Percentiles rank a stretch among this genome's conserved stretches.
These are phyloP conservation scores for Chrysochromulina tobinii DNA, from an alignment of 78 protist genomes.

Conservation along the genomic window DNA sequence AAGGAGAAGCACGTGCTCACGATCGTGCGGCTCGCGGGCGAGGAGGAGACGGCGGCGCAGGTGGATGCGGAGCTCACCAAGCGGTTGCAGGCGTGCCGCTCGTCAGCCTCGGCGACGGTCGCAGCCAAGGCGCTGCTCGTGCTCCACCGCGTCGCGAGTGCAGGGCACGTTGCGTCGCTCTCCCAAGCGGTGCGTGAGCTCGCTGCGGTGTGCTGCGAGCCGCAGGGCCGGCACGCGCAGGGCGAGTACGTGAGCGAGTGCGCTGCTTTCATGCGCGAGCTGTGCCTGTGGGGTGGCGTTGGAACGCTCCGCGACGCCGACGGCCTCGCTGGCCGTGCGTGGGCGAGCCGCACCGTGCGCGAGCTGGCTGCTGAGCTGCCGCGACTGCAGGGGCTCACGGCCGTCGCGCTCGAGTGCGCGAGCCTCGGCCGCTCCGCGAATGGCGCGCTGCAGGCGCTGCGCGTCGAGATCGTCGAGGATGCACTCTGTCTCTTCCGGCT, in stretches of 20 bases:
- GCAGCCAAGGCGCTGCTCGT: neutral
- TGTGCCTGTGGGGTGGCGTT: neutral
- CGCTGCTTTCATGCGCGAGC: neutral
- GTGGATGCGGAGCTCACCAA: neutral
- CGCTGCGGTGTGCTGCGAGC: no score
- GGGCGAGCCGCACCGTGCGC: neutral
- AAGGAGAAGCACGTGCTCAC: constrained; percentile 5
- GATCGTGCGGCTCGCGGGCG: neutral
- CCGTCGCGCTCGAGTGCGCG: no score
- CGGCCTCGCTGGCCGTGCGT: neutral
- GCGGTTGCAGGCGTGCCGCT: neutral
- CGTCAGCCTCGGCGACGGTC: neutral
- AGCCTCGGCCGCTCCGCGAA: no score
- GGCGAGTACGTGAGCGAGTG: neutral
- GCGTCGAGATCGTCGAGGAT: neutral
- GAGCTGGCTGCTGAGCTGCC: neutral
- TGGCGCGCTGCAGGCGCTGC: neutral
- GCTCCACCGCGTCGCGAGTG: neutral
- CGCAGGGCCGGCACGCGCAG: no score
- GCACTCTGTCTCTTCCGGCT: neutral
- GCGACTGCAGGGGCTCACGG: neutral
- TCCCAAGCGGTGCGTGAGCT: no score
- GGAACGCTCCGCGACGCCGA: neutral
- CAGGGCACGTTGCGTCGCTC: neutral
- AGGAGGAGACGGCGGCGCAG: neutral